phyloP scores from a whole-genome alignment of 1,284 basidiomycete genomes.

The Cryptococcus sp. region DNA sequence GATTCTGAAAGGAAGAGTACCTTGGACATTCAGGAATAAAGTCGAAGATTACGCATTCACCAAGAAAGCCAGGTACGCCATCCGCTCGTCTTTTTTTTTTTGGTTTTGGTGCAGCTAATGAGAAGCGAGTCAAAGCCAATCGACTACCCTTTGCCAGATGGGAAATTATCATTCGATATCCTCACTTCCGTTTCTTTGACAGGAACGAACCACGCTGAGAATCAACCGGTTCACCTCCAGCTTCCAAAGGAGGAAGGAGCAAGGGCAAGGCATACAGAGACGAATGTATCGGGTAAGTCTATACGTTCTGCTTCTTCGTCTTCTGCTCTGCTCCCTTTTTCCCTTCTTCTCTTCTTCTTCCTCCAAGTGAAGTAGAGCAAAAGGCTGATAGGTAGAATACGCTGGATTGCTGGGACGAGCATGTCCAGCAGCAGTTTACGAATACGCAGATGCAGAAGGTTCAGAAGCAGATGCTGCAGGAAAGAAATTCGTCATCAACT shows the following conservation, averaged over 20 bases:
- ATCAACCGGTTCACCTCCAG: constrained; percentile 86
- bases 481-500: constrained; percentile 93
- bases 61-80: constrained; percentile 55
- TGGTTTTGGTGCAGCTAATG: not conserved
- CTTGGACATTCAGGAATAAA: constrained; percentile 84
- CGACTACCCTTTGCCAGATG: constrained; percentile 82
- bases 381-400: constrained; percentile 53
- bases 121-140: constrained; percentile 67
- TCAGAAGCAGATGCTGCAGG: constrained; percentile 59
- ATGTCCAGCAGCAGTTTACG: constrained; percentile 96
- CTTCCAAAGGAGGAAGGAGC: constrained; percentile 56
- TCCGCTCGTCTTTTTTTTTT: not conserved
- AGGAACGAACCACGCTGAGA: constrained; percentile 94
- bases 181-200: constrained; percentile 87
- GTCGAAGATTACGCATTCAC: constrained; percentile 71
- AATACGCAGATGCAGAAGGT: constrained; percentile 72
- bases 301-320: not conserved
- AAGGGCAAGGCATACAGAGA: constrained; percentile 63
- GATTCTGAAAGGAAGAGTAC: constrained; percentile 77
- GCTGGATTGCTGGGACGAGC: constrained; percentile 82
- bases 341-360: too few species aligned
- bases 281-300: constrained; percentile 58
- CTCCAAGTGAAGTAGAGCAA: not conserved
- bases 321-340: too few species aligned
- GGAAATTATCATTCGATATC: constrained; percentile 90